Evolutionary conservation across 1,139 yeast genomes (phyloP).

Genomic region (Candida freyschussii): DNA sequence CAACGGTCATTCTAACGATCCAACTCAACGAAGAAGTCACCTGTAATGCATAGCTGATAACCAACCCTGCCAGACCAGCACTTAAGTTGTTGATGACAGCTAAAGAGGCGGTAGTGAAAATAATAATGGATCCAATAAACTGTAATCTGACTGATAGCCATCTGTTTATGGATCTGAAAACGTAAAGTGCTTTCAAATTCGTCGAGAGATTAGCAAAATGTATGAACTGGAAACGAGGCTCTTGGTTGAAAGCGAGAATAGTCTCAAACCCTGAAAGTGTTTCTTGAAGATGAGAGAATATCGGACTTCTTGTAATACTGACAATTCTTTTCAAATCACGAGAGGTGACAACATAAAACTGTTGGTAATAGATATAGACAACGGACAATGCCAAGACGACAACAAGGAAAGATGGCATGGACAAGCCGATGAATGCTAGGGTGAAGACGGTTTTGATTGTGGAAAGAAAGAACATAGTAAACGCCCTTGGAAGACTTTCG

Average conservation of each 20-base stretch:
- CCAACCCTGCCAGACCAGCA: constrained; percentile 69
- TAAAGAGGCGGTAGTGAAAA: constrained; percentile 53
- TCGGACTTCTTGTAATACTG: constrained; percentile 51
- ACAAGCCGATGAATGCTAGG: constrained; percentile 43
- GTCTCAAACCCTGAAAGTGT: constrained; percentile 57
- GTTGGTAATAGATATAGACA: constrained; percentile 49
- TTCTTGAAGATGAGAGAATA: constrained; percentile 61
- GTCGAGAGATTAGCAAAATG: constrained; percentile 59
- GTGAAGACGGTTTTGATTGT: constrained; percentile 43
- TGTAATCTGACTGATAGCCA: constrained; percentile 73
- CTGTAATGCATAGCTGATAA: constrained; percentile 66
- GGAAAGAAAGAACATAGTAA: constrained; percentile 41
- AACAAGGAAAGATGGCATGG: constrained; percentile 47
- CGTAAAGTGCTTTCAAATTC: constrained; percentile 54
- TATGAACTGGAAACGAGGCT: constrained; percentile 46
- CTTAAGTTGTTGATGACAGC: constrained; percentile 50
- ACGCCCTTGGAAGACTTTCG: constrained; percentile 42
- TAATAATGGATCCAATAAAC: constrained; percentile 60
- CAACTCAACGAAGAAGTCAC: constrained; percentile 56
- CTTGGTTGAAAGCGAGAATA: constrained; percentile 50
- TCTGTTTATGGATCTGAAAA: constrained; percentile 55
- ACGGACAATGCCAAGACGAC: constrained; percentile 39
- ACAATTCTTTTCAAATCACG: constrained; percentile 54
- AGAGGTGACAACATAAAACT: constrained; percentile 46
- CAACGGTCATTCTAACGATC: constrained; percentile 65